Evolutionary conservation across 129 eudicot genomes (phyloP), one percentile per base, ranked within the genome.

Genomic region (Flaveria robusta): DNA sequence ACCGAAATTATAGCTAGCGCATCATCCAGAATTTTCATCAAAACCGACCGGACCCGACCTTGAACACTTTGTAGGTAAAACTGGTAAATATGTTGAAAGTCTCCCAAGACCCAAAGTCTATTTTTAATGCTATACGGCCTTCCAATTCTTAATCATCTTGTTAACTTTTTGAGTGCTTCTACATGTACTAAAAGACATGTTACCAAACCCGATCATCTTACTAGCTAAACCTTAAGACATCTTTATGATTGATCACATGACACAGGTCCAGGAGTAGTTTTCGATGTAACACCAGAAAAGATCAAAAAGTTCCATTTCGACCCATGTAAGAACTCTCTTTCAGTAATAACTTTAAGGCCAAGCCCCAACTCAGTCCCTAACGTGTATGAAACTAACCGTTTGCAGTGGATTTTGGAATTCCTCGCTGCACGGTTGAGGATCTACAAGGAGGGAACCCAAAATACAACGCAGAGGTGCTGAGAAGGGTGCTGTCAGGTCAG

Each of bases 391-490:
- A 49, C 54, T 71, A 52, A 71, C 69, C 70, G 5, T 77, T 64
- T 60, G 69, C 85, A 93, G 98, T 90, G 86, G 93, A 93, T 58
- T 93, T 82, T 83, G 97, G 98, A 16, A 93, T 93, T 42, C 89
- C 97, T 67, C 85, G 96, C 22, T 93, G 98, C 85, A 87, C 91
- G 1, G 29, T 93, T 26, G 82, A 79, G 60, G 87, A 90, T 86
- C 69, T 93, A 66, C 81, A 45, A 81, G 98, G 98, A 1, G 97
- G 98, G 26, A 80, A 71, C 37, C 91, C 97, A 27, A 79, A 84
- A 52, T 85, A 90, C 71, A 93, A 90, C 12, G 97, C 96, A 0
- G 75, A 84, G 83, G 86, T 84, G 16, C 68, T 93, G 60, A 83
- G 77, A 83, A 67, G 84, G 42, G 91, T 85, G 12, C 68, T 93